A percentile compares a stretch with the other conserved stretches of the same genome.
phyloP scores from a whole-genome alignment of 2,329 filamentous ascomycete genomes.

The Pseudopithomyces chartarum region DNA sequence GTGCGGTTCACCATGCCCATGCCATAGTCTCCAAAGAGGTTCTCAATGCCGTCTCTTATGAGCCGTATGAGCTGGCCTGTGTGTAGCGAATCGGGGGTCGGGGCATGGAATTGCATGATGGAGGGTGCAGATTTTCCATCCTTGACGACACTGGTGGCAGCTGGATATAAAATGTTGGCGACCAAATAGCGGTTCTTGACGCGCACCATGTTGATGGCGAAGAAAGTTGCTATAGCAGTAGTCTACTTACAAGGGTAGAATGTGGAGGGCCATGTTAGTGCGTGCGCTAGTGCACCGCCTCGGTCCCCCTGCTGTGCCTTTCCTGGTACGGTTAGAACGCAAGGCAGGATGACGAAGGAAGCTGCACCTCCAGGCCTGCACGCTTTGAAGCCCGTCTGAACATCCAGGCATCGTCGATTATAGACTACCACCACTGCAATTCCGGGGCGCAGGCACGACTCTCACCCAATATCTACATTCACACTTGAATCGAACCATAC shows the following conservation, averaged over 20 bases:
- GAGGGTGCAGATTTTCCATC: constrained; percentile 54
- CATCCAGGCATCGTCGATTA: not conserved
- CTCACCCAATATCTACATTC: not conserved
- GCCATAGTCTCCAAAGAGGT: constrained; percentile 76
- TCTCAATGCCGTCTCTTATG: constrained; percentile 54
- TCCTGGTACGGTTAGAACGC: not conserved
- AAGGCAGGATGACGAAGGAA: constrained; percentile 7
- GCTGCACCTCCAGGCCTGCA: not conserved
- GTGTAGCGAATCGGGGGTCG: constrained; percentile 74
- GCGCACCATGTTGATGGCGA: constrained; percentile 72
- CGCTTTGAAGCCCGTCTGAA: not conserved
- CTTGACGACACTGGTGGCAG: constrained; percentile 49
- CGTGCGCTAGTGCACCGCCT: constrained; percentile 3
- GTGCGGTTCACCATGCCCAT: constrained; percentile 72
- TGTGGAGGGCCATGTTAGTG: constrained; percentile 5
- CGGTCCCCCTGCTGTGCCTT: not conserved
- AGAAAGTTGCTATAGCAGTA: not conserved
- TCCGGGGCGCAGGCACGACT: not conserved
- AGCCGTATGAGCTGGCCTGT: constrained; percentile 68
- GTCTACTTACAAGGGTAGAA: not conserved
- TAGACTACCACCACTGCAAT: not conserved
- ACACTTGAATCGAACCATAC: too few species aligned
- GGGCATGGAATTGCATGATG: constrained; percentile 76
- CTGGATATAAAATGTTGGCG: constrained; percentile 89
- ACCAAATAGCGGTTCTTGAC: constrained; percentile 95